Conservation (phyloP, 2,329 filamentous ascomycete species). For the Hirsutella minnesotensis region DNA sequence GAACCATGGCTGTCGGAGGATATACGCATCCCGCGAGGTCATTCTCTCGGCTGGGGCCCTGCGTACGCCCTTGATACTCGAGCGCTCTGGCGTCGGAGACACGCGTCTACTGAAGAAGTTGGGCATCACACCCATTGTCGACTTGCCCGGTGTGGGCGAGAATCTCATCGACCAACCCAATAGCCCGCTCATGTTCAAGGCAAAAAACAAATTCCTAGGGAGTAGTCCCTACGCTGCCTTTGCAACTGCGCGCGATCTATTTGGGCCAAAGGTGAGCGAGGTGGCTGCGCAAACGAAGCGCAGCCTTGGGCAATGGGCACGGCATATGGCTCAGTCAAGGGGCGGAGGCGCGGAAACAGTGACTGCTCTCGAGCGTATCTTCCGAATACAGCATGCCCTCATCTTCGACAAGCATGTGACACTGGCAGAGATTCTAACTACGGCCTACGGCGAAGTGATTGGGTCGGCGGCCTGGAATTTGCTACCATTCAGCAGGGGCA, state of each 20-base stretch:
- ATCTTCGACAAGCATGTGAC: constrained; percentile 33
- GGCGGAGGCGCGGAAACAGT: constrained; percentile 14
- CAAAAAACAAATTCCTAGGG: constrained; percentile 8
- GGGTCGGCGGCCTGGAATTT: constrained; percentile 25
- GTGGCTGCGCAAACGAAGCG: constrained; percentile 13
- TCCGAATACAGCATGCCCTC: constrained; percentile 33
- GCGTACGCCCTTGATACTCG: constrained; percentile 38
- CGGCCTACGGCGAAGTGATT: constrained; percentile 15
- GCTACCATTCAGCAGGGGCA: constrained; percentile 27
- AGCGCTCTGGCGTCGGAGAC: constrained; percentile 40
- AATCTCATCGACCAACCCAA: constrained; percentile 39
- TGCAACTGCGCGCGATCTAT: constrained; percentile 20
- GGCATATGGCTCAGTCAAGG: constrained; percentile 11
- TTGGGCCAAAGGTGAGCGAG: constrained; percentile 13
- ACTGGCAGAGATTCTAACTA: constrained; percentile 33
- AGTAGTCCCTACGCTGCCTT: constrained; percentile 22
- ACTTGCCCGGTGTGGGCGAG: constrained; percentile 39
- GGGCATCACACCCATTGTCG: constrained; percentile 29
- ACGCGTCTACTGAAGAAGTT: constrained; percentile 25
- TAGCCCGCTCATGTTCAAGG: constrained; percentile 12
- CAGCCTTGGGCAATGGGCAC: constrained; percentile 18
- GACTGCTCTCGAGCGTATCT: constrained; percentile 23
- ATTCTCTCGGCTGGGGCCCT: constrained; percentile 36
- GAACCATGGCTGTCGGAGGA: constrained; percentile 18
- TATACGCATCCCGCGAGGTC: constrained; percentile 32